Percentiles rank a stretch among this genome's conserved stretches.
These are phyloP conservation scores for Salix caprea DNA, from an alignment of 345 rosid species.

Conservation along the genomic window DNA sequence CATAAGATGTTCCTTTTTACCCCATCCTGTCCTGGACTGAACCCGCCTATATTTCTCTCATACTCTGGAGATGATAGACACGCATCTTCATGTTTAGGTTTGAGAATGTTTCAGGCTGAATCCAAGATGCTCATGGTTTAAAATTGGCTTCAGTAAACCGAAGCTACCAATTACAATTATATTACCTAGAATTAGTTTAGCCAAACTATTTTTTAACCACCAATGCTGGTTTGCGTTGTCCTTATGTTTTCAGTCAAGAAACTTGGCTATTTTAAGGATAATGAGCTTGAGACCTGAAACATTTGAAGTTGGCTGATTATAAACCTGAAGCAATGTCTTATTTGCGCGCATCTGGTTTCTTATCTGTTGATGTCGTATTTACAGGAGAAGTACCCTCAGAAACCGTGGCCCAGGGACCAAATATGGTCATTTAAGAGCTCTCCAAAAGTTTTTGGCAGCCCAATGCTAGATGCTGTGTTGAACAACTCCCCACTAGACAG, in stretches of 20 bases:
- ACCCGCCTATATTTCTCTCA: not conserved
- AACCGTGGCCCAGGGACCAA: slow-evolving; percentile 89
- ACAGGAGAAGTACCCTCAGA: slow-evolving; percentile 85
- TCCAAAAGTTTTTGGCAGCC: slow-evolving; percentile 72
- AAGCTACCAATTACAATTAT: not conserved
- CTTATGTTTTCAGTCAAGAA: not conserved
- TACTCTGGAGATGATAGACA: not conserved
- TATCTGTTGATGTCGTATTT: not conserved
- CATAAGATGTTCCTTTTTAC: not conserved
- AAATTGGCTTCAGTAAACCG: not conserved
- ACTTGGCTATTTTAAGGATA: not conserved
- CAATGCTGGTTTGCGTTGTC: not conserved
- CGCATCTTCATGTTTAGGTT: not conserved
- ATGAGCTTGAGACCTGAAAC: not conserved
- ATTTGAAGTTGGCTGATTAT: not conserved
- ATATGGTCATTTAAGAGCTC: slow-evolving; percentile 76
- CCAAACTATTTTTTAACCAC: not conserved
- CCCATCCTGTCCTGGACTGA: not conserved
- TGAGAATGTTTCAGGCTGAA: not conserved
- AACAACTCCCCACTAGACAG: slow-evolving; percentile 51
- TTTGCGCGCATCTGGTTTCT: not conserved
- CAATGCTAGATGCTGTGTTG: slow-evolving; percentile 82
- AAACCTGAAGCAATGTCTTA: not conserved
- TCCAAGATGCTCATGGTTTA: not conserved
- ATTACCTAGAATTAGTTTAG: not conserved